Evolutionary conservation across 2,329 filamentous ascomycete genomes (phyloP), one percentile per base, ranked within the genome.

Genomic region (Aspergillus arachidicola): DNA sequence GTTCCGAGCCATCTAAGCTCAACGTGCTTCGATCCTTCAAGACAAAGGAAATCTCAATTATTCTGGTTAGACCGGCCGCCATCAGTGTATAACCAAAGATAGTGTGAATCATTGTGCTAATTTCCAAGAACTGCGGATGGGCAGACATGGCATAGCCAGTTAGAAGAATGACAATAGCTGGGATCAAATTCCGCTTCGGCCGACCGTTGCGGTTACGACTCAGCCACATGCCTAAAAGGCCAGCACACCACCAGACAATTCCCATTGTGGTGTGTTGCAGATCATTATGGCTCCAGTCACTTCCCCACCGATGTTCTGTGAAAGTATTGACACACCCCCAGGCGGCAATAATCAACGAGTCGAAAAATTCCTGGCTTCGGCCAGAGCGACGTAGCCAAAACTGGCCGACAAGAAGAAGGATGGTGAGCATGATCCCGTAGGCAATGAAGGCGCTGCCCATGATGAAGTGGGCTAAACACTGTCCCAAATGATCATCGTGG

Each of bases 221-320:
- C 45, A 99, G 84, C 95, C 94, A 99, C 58, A 99, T 86, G 48
- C 95, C 95, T 12, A 94, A 86, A 34, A 99, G 82, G 28, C 95
- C 95, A 9, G 95, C 94, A 71, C 89, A 91, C 94, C 94, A 99
- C 95, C 95, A 99, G 58, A 99, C 89, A 66, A 99, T 88, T n/a
- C 95, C 95, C 94, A 99, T 98, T n/a, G 91, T 92, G 0, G 95
- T 99, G 78, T 99, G 95, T 78, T 99, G 94, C 81, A 97, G 88
- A 77, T 99, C 95, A 74, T 97, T 98, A 78, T 87, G 88, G 58
- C 91, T 93, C 95, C 95, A 99, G 0, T 87, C 85, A 1, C 84
- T 84, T 60, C 95, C 95, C 95, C 95, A 99, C 58, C 91, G 88
- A 76, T 99, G 95, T 79, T 98, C 95, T 21, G 95, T 99, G 71